These are phyloP conservation scores for Penicillium vulpinum DNA, from an alignment of 2,329 filamentous ascomycete genomes.

Conservation along the genomic window DNA sequence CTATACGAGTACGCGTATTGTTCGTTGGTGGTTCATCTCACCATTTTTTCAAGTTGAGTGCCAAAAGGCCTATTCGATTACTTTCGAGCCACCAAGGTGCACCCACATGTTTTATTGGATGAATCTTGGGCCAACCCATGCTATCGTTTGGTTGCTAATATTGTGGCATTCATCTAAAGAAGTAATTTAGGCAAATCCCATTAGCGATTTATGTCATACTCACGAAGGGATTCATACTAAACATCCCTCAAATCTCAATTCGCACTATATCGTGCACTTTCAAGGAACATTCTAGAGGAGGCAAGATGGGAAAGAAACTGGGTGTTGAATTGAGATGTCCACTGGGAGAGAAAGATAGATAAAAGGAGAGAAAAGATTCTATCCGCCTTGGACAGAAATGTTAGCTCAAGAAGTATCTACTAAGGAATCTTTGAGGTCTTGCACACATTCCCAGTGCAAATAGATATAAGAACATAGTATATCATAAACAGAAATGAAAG, in stretches of 20 bases:
- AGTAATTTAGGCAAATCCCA: no score
- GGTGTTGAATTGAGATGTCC: neutral
- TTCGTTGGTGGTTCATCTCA: no score
- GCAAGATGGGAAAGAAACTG: neutral
- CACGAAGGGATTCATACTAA: no score
- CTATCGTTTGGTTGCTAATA: neutral
- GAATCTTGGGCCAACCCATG: no score
- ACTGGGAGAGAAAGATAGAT: neutral
- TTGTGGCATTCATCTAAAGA: neutral
- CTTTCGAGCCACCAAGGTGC: no score
- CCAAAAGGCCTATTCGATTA: no score
- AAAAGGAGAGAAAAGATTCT: neutral
- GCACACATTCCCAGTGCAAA: neutral
- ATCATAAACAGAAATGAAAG: neutral
- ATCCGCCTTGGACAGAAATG: neutral
- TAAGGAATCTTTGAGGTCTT: neutral
- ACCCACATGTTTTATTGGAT: no score
- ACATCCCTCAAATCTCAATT: no score
- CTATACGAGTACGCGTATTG: neutral
- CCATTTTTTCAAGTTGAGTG: no score
- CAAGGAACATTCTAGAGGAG: no score
- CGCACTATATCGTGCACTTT: no score
- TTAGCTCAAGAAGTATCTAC: neutral
- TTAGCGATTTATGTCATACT: no score
- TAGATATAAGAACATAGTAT: neutral